Percentiles rank a stretch among this genome's conserved stretches.
These are phyloP conservation scores for Boletus tylopilopsis DNA, from an alignment of 768 basidiomycete species.

Conservation along the genomic window DNA sequence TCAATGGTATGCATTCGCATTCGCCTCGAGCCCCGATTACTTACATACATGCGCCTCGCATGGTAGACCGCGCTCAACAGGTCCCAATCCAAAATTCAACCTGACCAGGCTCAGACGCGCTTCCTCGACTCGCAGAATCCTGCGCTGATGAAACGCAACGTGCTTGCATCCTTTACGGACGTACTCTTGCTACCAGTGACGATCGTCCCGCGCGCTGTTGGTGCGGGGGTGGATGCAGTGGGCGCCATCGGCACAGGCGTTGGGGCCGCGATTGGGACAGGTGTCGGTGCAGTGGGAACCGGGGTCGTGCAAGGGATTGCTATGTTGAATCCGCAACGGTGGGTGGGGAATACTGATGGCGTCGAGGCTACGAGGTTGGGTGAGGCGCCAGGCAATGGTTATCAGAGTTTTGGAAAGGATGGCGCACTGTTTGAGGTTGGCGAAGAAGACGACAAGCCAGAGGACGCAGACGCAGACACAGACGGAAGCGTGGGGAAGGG, in stretches of 20 bases:
- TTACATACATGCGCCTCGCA: not conserved
- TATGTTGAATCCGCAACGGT: constrained; percentile 88
- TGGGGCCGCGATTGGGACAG: constrained; percentile 52
- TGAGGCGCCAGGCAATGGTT: constrained; percentile 8
- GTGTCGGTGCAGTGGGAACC: constrained; percentile 53
- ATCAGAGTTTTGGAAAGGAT: constrained; percentile 24
- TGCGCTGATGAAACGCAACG: constrained; percentile 86
- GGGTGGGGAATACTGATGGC: constrained; percentile 48
- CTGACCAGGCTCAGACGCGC: constrained; percentile 37
- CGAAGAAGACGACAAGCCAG: constrained; percentile 35
- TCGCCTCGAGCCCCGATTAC: not conserved
- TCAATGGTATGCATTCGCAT: constrained; percentile 34
- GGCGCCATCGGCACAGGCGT: constrained; percentile 70
- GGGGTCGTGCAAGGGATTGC: constrained; percentile 81
- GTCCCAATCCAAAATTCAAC: not conserved
- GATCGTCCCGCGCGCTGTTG: constrained; percentile 83
- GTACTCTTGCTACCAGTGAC: constrained; percentile 91
- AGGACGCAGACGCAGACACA: not conserved
- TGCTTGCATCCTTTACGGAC: constrained; percentile 88
- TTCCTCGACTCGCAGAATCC: constrained; percentile 87
- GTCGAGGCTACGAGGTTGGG: not conserved
- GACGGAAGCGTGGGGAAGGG: not conserved
- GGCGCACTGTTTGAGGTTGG: constrained; percentile 52
- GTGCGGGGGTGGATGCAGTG: constrained; percentile 65
- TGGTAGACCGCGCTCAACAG: constrained; percentile 10